Conservation (phyloP, 495 filamentous ascomycete genomes). For the Durotheca rogersii region DNA sequence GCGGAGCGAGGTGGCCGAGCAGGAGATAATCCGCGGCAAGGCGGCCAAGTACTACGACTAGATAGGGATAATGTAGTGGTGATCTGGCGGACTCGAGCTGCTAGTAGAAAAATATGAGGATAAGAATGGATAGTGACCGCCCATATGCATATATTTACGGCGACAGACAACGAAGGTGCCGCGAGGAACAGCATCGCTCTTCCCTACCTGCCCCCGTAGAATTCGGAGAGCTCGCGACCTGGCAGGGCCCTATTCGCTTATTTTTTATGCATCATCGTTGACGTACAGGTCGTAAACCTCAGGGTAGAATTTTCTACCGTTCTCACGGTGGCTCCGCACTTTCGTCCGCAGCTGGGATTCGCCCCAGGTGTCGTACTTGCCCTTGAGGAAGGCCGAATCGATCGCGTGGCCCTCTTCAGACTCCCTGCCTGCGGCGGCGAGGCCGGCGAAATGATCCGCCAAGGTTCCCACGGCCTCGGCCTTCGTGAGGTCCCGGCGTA, state of each 20-base stretch:
- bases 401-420: slow-evolving; percentile 33
- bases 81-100: background rate
- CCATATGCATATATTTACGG: too few relatives aligned
- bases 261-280: slow-evolving; percentile 33
- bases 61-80: too few relatives aligned
- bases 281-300: slow-evolving; percentile 45
- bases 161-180: too few relatives aligned
- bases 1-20: slow-evolving; percentile 28
- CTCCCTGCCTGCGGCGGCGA: slow-evolving; percentile 11
- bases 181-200: too few relatives aligned
- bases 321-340: slow-evolving; percentile 45
- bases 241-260: background rate
- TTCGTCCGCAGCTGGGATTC: slow-evolving; percentile 51
- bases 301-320: slow-evolving; percentile 43
- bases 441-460: slow-evolving; percentile 31
- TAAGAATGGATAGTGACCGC: too few relatives aligned
- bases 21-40: slow-evolving; percentile 33
- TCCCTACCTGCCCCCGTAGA: too few relatives aligned
- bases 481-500: slow-evolving; percentile 43
- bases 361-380: slow-evolving; percentile 49
- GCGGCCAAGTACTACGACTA: slow-evolving; percentile 36
- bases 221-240: background rate
- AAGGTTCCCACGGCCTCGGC: slow-evolving; percentile 38
- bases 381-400: slow-evolving; percentile 46
- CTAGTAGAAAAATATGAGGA: too few relatives aligned